Conservation (phyloP, 176 grass and related monocot genomes). For the Rhipidocladum racemiflorum region DNA sequence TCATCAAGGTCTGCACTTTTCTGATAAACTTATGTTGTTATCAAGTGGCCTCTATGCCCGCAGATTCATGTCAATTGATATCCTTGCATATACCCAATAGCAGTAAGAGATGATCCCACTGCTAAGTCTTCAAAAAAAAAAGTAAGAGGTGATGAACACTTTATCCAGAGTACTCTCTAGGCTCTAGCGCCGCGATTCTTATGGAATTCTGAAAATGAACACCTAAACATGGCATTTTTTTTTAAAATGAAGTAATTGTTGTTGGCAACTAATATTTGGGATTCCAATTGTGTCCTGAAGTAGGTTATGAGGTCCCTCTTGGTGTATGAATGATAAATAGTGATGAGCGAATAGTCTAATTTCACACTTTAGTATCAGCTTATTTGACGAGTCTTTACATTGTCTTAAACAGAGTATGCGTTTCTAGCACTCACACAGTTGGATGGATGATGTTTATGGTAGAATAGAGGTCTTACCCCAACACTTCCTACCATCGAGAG, state of each 20-base stretch:
- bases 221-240: neutral
- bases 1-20: neutral
- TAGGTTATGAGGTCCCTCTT: neutral
- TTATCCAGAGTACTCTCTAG: neutral
- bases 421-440: slow-evolving; percentile 24
- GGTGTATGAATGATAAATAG: neutral
- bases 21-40: neutral
- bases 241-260: neutral
- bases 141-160: neutral
- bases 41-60: neutral
- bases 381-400: neutral
- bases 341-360: neutral
- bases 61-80: neutral
- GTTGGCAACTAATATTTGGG: neutral
- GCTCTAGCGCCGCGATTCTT: neutral
- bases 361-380: neutral
- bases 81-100: neutral
- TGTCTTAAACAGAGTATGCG: slow-evolving; percentile 35
- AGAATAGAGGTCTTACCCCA: slow-evolving; percentile 79
- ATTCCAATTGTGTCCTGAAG: neutral
- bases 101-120: neutral
- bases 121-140: too few relatives aligned
- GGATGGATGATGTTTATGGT: slow-evolving; percentile 87
- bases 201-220: neutral
- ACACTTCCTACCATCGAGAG: slow-evolving; percentile 57